These are phyloP conservation scores for Phtheirospermum japonicum DNA, from an alignment of 257 asterid genomes.

Conservation along the genomic window DNA sequence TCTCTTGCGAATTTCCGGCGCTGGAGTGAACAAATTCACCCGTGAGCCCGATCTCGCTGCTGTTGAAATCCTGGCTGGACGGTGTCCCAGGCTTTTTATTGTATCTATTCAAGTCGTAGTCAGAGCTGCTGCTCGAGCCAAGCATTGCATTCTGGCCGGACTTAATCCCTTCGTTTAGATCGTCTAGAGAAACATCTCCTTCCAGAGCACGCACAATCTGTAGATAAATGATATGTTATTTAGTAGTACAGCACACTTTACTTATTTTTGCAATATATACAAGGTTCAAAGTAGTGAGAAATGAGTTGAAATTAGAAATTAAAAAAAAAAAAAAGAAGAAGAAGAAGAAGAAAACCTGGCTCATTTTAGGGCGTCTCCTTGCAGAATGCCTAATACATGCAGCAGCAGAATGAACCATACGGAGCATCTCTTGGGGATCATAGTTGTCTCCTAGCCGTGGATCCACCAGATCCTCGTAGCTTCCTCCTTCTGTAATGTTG, in stretches of 20 bases:
- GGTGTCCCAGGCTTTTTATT: conserved; percentile 25
- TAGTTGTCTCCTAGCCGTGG: conserved; percentile 45
- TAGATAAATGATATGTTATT: not conserved
- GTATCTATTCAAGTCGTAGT: conserved; percentile 35
- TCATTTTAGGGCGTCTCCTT: conserved; percentile 75
- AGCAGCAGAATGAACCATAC: conserved; percentile 66
- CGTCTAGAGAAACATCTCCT: conserved; percentile 70
- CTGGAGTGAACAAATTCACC: conserved; percentile 31
- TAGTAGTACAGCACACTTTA: too few relatives aligned
- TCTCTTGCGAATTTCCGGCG: conserved; percentile 30
- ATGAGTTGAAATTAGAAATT: not conserved
- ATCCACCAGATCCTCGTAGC: conserved; percentile 58
- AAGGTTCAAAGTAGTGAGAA: too few relatives aligned
- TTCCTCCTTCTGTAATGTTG: conserved; percentile 47
- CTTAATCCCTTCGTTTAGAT: conserved; percentile 41
- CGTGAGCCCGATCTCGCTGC: conserved; percentile 34
- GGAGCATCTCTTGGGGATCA: conserved; percentile 59
- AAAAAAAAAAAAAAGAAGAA: too few relatives aligned
- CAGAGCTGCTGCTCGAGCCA: conserved; percentile 40
- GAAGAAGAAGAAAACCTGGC: conserved; percentile 47
- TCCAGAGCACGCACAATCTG: conserved; percentile 81
- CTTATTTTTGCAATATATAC: too few relatives aligned
- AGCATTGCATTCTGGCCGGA: conserved; percentile 34
- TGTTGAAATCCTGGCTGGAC: conserved; percentile 58
- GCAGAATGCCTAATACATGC: conserved; percentile 67